Base-by-base conservation (phyloP, 495 filamentous ascomycete genomes). In the Letharia lupina region DNA sequence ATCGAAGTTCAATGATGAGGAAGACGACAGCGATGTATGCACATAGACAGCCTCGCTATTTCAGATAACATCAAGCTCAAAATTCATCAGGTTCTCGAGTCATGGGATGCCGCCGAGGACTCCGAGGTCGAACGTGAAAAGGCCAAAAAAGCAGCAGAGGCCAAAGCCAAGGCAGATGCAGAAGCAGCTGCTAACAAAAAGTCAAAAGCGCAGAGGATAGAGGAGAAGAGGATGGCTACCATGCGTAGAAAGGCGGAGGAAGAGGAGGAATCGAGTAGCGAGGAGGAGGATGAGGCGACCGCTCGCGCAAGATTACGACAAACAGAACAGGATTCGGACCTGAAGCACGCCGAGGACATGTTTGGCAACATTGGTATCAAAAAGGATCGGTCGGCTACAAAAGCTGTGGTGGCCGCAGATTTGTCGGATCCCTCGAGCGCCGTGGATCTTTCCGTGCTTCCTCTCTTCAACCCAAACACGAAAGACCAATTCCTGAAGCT, bases 81-180 rank as follows among this genome's bases (percentile, higher is more conserved):
- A 54, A 61, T 10, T 60, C 11, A 61, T 33, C 66, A 96, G 90
- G 91, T 97, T 65, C 84, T 97, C 65, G 95, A 99, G 57, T 93
- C 91, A 31, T 99, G 95, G 95, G 92, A 96, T 70, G 93, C 91
- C 50, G 94, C 90, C 65, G 94, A 97, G 72, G 95, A 99, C 79
- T 95, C 91, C 61, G 95, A 99, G 72, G 93, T 87, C 62, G 95
- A 99, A 80, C 89, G 91, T 69, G 92, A 96, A 77, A 98, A 96
- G 81, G 89, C 84, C 33, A 91, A 89, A 78, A 90, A 90, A 77
- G 91, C 86, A 20, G 91, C 84, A 12, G 92, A 91, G 72, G 86
- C 84, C 67, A 93, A 91, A 75, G 93, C 91, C 60, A 95, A 93
- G 75, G 91, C 89, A 42, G 90, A 93, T 2, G 90, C 89, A 60